phyloP scores from a whole-genome alignment of 176 grass and related monocot species.

The Elymus sibiricus region DNA sequence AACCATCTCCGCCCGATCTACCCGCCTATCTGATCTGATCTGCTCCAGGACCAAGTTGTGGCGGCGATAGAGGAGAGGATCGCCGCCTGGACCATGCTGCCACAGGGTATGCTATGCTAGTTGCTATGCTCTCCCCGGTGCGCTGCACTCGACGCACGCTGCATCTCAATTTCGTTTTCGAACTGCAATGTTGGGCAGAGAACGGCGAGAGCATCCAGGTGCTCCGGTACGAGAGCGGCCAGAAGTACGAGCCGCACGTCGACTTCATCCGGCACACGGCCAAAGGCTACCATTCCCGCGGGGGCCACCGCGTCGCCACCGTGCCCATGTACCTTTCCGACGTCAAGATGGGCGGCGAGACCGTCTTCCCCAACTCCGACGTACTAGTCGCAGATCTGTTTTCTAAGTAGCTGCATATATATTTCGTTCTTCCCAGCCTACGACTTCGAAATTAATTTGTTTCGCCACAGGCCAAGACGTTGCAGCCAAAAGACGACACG shows the following conservation, averaged over 20 bases:
- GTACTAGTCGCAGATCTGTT: background rate
- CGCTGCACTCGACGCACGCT: background rate
- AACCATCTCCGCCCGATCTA: background rate
- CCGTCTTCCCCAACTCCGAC: conserved; percentile 40
- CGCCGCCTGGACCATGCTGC: conserved; percentile 62
- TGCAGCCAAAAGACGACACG: conserved; percentile 23
- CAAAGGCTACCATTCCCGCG: conserved; percentile 14
- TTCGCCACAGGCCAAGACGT: too few species aligned
- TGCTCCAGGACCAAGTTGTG: conserved; percentile 41
- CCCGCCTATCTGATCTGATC: background rate
- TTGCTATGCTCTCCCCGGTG: background rate
- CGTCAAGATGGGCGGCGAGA: conserved; percentile 48
- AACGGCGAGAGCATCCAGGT: conserved; percentile 59
- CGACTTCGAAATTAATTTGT: too few species aligned
- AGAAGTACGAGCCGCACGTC: conserved; percentile 67
- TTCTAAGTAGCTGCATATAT: too few species aligned
- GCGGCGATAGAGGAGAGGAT: conserved; percentile 50
- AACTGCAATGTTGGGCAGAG: conserved; percentile 25
- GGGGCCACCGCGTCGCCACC: conserved; percentile 54
- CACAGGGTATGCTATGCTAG: conserved; percentile 31
- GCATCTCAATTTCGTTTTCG: background rate
- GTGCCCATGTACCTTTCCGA: conserved; percentile 60
- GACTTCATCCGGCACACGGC: conserved; percentile 35
- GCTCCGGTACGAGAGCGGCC: conserved; percentile 37
- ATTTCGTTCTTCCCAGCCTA: too few species aligned